phyloP scores from a whole-genome alignment of 352 stramenopile genomes.

The Phytopythium aichiense region DNA sequence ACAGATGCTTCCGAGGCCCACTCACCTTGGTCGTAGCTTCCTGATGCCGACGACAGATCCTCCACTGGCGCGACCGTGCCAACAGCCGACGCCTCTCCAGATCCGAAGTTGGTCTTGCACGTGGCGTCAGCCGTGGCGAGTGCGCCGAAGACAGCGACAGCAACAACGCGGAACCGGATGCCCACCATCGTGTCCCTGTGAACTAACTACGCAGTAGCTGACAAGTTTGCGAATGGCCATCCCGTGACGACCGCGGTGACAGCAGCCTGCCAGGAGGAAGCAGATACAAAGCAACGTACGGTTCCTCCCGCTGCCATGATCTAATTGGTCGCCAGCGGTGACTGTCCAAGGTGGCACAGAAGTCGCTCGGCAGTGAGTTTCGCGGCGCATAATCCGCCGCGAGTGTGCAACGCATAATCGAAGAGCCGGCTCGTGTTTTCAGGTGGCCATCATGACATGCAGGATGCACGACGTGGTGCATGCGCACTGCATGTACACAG shows the following conservation, averaged over 20 bases:
- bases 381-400: no score
- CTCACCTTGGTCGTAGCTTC: background rate
- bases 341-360: no score
- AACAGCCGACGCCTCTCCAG: background rate
- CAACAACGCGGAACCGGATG: background rate
- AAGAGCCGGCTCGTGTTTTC: background rate
- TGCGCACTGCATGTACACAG: no score
- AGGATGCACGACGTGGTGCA: no score
- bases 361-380: no score
- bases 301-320: background rate
- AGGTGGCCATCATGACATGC: background rate
- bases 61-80: background rate
- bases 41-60: background rate
- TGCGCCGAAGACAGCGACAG: constrained; percentile 1
- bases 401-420: background rate
- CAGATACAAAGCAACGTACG: background rate
- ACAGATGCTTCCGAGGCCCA: background rate
- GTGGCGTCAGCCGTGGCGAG: background rate
- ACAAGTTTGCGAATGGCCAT: background rate
- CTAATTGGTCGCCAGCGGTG: no score
- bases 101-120: constrained; percentile 1
- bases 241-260: background rate
- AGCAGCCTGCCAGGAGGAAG: background rate
- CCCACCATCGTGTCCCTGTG: background rate
- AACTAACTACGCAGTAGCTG: background rate